Base-by-base conservation (phyloP, 1,139 yeast species). In the Meyerozyma sp. region DNA sequence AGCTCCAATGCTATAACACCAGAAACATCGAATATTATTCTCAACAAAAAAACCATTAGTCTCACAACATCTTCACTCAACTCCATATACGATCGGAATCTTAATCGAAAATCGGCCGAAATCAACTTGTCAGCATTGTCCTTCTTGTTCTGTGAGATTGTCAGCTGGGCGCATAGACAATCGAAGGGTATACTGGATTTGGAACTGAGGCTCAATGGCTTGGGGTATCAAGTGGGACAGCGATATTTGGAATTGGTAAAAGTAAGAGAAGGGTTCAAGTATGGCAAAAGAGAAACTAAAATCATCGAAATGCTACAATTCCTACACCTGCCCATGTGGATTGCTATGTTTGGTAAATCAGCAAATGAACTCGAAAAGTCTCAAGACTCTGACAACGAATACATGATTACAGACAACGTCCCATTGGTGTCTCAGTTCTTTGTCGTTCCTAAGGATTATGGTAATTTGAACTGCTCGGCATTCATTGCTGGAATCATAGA, bases 341-440 rank as follows among this genome's bases (percentile, higher is more conserved):
- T 75, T 48, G 72, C 84, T 13, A 63, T 91, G 18, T 93, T 93
- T 65, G 95, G 93, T 9, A 82, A 81, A 56, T 70, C 77, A 0
- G 96, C 97, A 21, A 93, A 90, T 63, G 95, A 86, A 46, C 68
- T 94, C 46, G 97, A 93, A 53, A 84, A 84, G 62, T 85, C 95
- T 1, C 87, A 88, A 44, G 96, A 91, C 41, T 75, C 82, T 32
- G 77, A 77, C 10, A 83, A 84, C 52, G 97, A 93, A 62, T 94
- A 79, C 57, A 82, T 81, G 89, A 88, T 94, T 47, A 83, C 84
- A 18, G 98, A 93, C 59, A 82, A 86, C 55, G 65, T 76, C 23
- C 98, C 98, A 3, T 56, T 85, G 44, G 74, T 91, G 41, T 77
- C 93, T 9, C 83, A 80, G 53, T 93, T 79, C 59, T 82, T 93